Base-by-base conservation (phyloP, 371 early-diverging fungal species). In the Lichtheimia ornata region DNA sequence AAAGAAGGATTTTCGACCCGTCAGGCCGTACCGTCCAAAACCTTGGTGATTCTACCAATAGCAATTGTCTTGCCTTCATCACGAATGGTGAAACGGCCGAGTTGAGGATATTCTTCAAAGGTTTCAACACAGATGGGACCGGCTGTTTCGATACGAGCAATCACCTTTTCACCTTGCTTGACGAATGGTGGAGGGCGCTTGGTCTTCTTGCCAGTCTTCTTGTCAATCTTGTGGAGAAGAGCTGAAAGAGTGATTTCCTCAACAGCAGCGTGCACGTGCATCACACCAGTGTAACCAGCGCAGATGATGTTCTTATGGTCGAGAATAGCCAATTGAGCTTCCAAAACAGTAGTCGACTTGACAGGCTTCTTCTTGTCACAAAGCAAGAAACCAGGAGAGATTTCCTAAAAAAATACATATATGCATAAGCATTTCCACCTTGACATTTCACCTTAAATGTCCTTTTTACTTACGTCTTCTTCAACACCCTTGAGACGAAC, bases 61-160 rank as follows among this genome's bases (percentile, higher is more conserved):
- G 97, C 98, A 75, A 98, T 89, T 17, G 98, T 28, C 56, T 64
- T 75, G 77, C 91, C 92, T 86, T 97, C 97, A 71, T 97, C 97
- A 69, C 99, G 92, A 22, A 98, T 82, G 27, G 96, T 97, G 83
- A 98, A 97, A 52, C 99, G 88, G 50, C 99, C 97, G 27, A 98
- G 77, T 74, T 96, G 96, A 53, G 93, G 91, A 65, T 89, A 88
- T 41, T 94, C 92, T n/a, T 82, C 84, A 76, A 89, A 97, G 17
- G 89, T 79, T 70, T 98, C 98, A n/a, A 95, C 72, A 72, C 96
- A 95, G 22, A 95, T 71, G 13, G 91, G 82, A 35, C 84, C 84
- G 44, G 79, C 53, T 14, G 88, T 82, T 73, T 93, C 93, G 53
- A 98, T 83, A 53, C 90, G 83, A n/a, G 85, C 96, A 83, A 94